Percentiles rank a stretch among this genome's conserved stretches.
These are phyloP conservation scores for Fulvia fulva DNA, from an alignment of 2,329 filamentous ascomycete genomes.

Conservation along the genomic window DNA sequence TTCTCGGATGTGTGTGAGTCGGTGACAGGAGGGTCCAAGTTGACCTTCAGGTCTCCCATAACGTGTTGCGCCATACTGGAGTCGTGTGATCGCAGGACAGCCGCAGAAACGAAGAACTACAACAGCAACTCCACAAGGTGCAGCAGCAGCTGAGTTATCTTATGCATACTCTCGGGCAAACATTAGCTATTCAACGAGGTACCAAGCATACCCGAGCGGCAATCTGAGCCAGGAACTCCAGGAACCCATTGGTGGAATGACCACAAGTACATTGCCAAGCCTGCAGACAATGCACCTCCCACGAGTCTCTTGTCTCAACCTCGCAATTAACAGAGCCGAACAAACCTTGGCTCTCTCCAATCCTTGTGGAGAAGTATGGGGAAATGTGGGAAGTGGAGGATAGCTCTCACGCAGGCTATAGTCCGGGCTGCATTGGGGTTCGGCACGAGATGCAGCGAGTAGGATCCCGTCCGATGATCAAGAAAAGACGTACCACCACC, in stretches of 20 bases:
- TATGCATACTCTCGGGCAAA: conserved; percentile 13
- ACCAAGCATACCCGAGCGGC: background rate
- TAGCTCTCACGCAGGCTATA: background rate
- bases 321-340: conserved; percentile 5
- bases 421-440: background rate
- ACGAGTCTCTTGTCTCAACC: background rate
- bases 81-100: background rate
- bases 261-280: background rate
- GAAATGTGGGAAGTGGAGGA: background rate
- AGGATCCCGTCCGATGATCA: background rate
- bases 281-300: background rate
- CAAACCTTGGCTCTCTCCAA: background rate
- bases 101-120: background rate
- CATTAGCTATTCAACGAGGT: background rate
- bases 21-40: background rate
- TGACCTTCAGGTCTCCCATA: conserved; percentile 9
- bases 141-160: conserved; percentile 4
- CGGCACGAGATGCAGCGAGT: conserved; percentile 6
- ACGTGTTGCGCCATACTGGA: background rate
- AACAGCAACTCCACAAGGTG: background rate
- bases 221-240: background rate
- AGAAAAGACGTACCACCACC: background rate
- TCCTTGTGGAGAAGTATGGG: conserved; percentile 11
- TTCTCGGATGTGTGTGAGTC: conserved; percentile 7
- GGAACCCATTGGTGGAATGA: conserved; percentile 15